Conservation (phyloP, 1,284 basidiomycete genomes). For the Wallemia mellicola region DNA sequence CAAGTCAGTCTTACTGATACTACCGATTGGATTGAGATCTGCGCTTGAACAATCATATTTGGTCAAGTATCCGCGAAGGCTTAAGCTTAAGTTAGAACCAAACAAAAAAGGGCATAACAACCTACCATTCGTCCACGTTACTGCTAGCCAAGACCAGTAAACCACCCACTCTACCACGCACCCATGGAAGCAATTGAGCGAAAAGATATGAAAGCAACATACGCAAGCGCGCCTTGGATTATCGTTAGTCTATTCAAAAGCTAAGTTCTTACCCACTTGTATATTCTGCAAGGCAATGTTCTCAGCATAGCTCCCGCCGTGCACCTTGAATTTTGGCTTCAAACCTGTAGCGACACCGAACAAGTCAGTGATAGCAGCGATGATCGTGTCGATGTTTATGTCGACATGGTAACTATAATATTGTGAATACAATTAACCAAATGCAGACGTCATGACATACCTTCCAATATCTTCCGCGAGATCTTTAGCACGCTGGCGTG, state of each 20-base stretch:
- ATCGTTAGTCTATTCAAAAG: neutral
- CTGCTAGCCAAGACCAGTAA: constrained; percentile 82
- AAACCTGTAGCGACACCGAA: constrained; percentile 57
- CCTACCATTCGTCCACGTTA: constrained; percentile 82
- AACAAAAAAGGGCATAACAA: neutral
- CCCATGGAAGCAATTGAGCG: constrained; percentile 84
- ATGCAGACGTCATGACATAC: constrained; percentile 17
- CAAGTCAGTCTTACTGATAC: constrained; percentile 87
- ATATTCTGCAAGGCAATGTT: constrained; percentile 96
- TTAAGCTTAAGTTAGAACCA: constrained; percentile 12
- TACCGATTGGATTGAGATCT: constrained; percentile 93
- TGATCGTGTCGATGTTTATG: constrained; percentile 81
- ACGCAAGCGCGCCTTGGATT: constrained; percentile 40
- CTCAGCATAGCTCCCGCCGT: constrained; percentile 63
- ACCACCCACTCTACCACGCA: constrained; percentile 50
- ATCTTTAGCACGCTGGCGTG: constrained; percentile 53
- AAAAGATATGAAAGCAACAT: constrained; percentile 97
- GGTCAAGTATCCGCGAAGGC: constrained; percentile 80
- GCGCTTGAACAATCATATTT: constrained; percentile 71
- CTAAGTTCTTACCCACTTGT: constrained; percentile 24
- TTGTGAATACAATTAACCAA: neutral
- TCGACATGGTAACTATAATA: constrained; percentile 55
- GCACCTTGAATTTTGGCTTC: constrained; percentile 55
- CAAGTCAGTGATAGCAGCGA: constrained; percentile 49
- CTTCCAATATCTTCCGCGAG: constrained; percentile 66